Percentiles rank a stretch among this genome's conserved stretches.
These are phyloP conservation scores for Cucumis variabilis DNA, from an alignment of 331 rosid genomes.

Conservation along the genomic window DNA sequence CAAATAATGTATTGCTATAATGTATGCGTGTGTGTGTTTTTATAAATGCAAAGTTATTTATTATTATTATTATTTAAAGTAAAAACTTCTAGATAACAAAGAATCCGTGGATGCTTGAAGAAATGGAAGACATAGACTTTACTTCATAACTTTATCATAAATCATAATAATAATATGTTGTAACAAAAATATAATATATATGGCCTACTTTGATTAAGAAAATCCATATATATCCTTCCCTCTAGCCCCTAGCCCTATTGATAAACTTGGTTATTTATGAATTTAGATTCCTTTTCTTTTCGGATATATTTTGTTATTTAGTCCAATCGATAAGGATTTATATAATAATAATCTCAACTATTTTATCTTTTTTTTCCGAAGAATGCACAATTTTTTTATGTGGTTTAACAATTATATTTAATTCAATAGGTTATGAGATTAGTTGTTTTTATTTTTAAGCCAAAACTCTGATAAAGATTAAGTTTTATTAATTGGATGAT, in stretches of 20 bases:
- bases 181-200: not conserved
- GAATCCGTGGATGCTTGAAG: not conserved
- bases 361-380: too few species aligned
- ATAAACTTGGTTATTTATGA: not conserved
- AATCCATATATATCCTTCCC: not conserved
- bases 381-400: too few species aligned
- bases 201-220: slow-evolving; percentile 11
- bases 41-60: not conserved
- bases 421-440: too few species aligned
- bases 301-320: not conserved
- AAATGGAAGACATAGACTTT: not conserved
- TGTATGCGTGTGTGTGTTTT: not conserved
- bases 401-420: too few species aligned
- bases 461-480: not conserved
- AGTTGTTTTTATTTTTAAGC: not conserved
- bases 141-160: not conserved
- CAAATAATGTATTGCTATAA: not conserved
- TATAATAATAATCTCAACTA: too few species aligned
- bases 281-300: not conserved
- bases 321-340: too few species aligned
- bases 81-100: not conserved
- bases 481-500: not conserved
- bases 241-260: not conserved
- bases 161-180: not conserved
- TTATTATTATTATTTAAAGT: not conserved